A percentile compares a stretch with the other conserved stretches of the same genome.
phyloP scores from a whole-genome alignment of 345 rosid species.

The Eucalyptus polybractea region DNA sequence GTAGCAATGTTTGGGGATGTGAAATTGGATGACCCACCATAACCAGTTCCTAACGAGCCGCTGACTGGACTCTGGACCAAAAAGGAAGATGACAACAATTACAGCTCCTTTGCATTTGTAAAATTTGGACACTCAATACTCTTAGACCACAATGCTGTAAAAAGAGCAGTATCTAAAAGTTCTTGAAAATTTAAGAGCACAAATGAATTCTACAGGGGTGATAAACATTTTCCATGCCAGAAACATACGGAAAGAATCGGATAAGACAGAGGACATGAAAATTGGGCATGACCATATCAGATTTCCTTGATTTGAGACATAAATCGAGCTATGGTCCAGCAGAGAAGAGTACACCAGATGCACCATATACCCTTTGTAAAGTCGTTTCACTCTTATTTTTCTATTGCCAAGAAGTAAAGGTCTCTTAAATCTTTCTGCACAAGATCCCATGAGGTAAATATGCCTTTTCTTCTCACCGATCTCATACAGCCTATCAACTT shows the following conservation, averaged over 20 bases:
- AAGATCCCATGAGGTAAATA: background rate
- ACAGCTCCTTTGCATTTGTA: background rate
- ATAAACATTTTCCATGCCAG: background rate
- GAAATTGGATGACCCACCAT: constrained; percentile 35
- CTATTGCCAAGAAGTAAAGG: background rate
- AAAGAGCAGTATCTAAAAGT: background rate
- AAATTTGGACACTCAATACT: background rate
- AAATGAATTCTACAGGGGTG: background rate
- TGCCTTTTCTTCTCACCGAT: background rate
- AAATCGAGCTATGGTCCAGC: background rate
- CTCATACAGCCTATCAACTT: background rate
- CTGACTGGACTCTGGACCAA: constrained; percentile 46
- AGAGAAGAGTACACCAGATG: background rate
- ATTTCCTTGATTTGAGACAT: background rate
- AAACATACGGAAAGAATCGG: background rate
- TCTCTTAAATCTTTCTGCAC: background rate
- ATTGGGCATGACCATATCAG: background rate
- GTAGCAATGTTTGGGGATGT: constrained; percentile 29
- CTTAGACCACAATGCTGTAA: background rate
- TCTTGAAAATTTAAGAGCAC: background rate
- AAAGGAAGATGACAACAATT: background rate
- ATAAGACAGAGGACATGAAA: background rate
- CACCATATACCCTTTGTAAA: background rate
- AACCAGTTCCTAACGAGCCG: constrained; percentile 24
- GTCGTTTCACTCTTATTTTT: background rate